phyloP scores from a whole-genome alignment of 1,139 yeast species.

The Pichia sp. region DNA sequence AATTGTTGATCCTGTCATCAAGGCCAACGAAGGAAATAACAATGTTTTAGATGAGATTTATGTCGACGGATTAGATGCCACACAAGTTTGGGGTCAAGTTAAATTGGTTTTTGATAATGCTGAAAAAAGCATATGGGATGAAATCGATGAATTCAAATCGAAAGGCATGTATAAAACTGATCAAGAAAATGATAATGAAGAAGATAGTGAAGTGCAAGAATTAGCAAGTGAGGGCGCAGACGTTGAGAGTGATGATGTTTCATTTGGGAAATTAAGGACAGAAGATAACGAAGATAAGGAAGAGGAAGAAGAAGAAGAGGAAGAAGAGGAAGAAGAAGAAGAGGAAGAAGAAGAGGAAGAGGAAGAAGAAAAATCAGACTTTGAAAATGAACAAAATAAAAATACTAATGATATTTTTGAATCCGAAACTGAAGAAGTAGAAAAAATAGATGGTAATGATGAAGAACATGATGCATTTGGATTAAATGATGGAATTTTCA shows the following conservation, averaged over 20 bases:
- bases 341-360: slow-evolving; percentile 23
- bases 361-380: slow-evolving; percentile 17
- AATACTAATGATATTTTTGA: slow-evolving; percentile 9
- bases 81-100: slow-evolving; percentile 92
- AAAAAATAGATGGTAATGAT: slow-evolving; percentile 23
- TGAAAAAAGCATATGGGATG: slow-evolving; percentile 45
- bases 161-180: slow-evolving; percentile 27
- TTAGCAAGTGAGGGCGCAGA: slow-evolving; percentile 24
- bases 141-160: slow-evolving; percentile 38
- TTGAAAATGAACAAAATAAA: slow-evolving; percentile 15
- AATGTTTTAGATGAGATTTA: slow-evolving; percentile 61
- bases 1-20: slow-evolving; percentile 14
- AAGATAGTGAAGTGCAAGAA: slow-evolving; percentile 25
- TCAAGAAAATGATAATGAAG: slow-evolving; percentile 26
- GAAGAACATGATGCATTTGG: slow-evolving; percentile 48
- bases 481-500: slow-evolving; percentile 77
- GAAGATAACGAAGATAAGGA: slow-evolving; percentile 34
- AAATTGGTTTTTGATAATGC: slow-evolving; percentile 74
- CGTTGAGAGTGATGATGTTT: slow-evolving; percentile 20
- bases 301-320: slow-evolving; percentile 37
- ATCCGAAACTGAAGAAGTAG: slow-evolving; percentile 26
- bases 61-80: slow-evolving; percentile 80
- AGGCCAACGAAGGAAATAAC: slow-evolving; percentile 1
- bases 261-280: no score
- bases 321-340: slow-evolving; percentile 31